Evolutionary conservation across 208 protist species (phyloP), one percentile per base, ranked within the genome.

Genomic region (Angomonas ambiguus): DNA sequence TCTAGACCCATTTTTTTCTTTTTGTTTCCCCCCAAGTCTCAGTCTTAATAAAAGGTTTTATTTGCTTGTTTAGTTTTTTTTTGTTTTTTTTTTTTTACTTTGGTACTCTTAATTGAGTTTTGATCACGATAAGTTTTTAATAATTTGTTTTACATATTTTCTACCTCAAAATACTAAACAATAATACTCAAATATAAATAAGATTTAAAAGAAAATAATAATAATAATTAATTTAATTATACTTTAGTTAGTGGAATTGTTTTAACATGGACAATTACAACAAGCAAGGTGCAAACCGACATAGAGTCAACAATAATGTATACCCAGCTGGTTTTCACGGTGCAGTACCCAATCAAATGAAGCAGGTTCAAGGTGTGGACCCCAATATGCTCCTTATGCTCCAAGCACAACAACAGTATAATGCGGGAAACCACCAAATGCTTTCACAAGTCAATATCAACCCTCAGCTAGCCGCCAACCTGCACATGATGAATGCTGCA

Each of bases 71-170:
- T 49, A 53, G 59, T 51, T 64, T 49, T 28, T 49, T n/a, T n/a
- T n/a, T 38, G n/a, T 45, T 64, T 64, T 45, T 64, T 64, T 64
- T 64, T 6, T 3, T 4, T 20, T 24, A 1, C 2, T 3, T 42
- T 62, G 28, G 5, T 16, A 35, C 27, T 4, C 41, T 5, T 49
- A 2, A 18, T 45, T 51, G 32, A n/a, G n/a, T 45, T 4, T 31
- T 62, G 4, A n/a, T 34, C 2, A 49, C 28, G 35, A 18, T 51
- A 30, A 53, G 49, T 22, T 64, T 2, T 25, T 70, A 64, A 57
- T 70, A 51, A 24, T 70, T 65, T 62, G 31, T 10, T 51, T 62
- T 27, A 45, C 24, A 5, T 5, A 20, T 48, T 48, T 48, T 48
- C 18, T 48, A 48, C 11, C 38, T 48, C 38, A 48, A 48, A 48